Percentiles rank a stretch among this genome's conserved stretches.
These are phyloP conservation scores for Alternaria sp. DNA, from an alignment of 2,329 filamentous ascomycete genomes.

Conservation along the genomic window DNA sequence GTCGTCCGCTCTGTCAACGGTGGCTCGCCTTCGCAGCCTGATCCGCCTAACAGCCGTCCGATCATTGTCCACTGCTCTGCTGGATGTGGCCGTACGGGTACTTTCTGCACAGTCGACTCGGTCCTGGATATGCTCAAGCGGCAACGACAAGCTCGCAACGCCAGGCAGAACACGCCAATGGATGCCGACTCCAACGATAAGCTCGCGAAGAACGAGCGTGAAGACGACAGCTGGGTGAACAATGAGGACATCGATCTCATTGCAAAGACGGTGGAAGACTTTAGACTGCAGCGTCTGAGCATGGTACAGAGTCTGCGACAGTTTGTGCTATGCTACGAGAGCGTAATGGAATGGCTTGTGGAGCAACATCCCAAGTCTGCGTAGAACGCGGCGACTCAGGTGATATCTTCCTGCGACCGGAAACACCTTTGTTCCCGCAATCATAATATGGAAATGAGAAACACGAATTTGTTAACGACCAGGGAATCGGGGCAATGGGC, in stretches of 20 bases:
- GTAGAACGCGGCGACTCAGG: constrained; percentile 14
- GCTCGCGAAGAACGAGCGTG: constrained; percentile 31
- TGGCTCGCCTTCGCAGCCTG: constrained; percentile 64
- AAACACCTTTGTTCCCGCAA: constrained; percentile 4
- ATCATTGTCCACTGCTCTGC: constrained; percentile 95
- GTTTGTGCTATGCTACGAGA: constrained; percentile 96
- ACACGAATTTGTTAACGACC: constrained; percentile 10
- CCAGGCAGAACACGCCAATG: constrained; percentile 53
- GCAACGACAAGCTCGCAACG: constrained; percentile 61
- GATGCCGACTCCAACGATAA: constrained; percentile 29
- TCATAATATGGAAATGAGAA: constrained; percentile 18
- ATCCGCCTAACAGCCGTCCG: constrained; percentile 63
- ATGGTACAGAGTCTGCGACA: constrained; percentile 97
- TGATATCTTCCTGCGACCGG: background rate
- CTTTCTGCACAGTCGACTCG: constrained; percentile 95
- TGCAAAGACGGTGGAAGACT: constrained; percentile 87
- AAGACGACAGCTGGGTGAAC: constrained; percentile 69
- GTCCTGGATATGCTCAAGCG: constrained; percentile 96
- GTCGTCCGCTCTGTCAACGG: constrained; percentile 59
- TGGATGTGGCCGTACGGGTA: constrained; percentile 92
- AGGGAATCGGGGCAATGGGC: background rate
- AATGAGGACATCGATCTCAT: constrained; percentile 79
- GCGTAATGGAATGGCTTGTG: constrained; percentile 83
- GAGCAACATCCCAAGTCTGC: constrained; percentile 50
- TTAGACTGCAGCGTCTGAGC: constrained; percentile 84